Evolutionary conservation across 2,329 filamentous ascomycete species (phyloP), one percentile per base, ranked within the genome.

Genomic region (Epichloe hybrida): DNA sequence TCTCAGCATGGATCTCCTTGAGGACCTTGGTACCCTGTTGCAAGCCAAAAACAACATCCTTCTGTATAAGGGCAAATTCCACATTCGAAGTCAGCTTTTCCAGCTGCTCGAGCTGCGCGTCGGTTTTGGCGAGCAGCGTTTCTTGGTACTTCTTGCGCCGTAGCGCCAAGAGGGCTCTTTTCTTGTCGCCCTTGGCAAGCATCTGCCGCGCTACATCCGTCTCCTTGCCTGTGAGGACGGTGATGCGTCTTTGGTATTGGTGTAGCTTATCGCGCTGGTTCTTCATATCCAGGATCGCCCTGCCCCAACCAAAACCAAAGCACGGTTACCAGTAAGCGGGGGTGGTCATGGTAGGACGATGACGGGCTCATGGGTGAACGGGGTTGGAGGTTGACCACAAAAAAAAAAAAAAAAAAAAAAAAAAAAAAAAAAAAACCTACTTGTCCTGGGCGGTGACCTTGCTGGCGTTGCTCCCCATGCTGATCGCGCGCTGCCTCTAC

Each of bases 131-230:
- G 12, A 97, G 77, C 21, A 97, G 76, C 27, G 86, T 84, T 66
- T 97, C 87, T 66, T 98, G 93, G 74, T 95, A 97, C 67, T 97
- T 98, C 71, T 96, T 96, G 58, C 90, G 81, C 52, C 93, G 84
- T 54, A 98, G 77, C 1, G 93, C 93, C 35, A 97, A 77, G 21
- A 96, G 77, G 1, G 93, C 93, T 55, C 83, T 82, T 58, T 78
- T 72, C 69, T 88, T 90, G 70, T 96, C 86, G 61, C 86, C 84
- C 54, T 80, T 77, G 17, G 82, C 81, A 20, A 97, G 77, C 70
- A 94, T 90, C 71, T 88, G 78, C 58, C 80, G 82, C 21, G 93
- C 91, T 52, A 95, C 85, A 44, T 83, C 84, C 46, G 86, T 95
- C 71, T 98, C 91, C 57, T 85, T 85, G 63, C 84, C 79, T 6